Evolutionary conservation across 805 yeast species (phyloP), one percentile per base, ranked within the genome.

Genomic region (Metschnikowia sp.): DNA sequence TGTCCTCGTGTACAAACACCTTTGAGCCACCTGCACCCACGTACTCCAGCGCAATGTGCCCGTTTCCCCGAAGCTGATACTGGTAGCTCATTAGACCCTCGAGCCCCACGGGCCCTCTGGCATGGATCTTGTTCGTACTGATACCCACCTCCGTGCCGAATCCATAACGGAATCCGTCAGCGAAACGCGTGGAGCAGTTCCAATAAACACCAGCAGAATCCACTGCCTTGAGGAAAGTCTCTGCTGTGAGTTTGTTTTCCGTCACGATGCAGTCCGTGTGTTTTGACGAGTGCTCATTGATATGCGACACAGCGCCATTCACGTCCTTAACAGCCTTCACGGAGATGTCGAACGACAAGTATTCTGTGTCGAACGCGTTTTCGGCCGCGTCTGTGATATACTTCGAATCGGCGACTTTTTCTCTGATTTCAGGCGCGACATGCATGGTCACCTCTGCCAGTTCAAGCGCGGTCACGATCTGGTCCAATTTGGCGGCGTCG

Each of bases 121-220:
- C 96, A 64, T 94, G 99, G 52, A 94, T 89, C 66, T 94, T 94
- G 63, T 92, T 91, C 39, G 99, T 94, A 41, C 96, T 86, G 50
- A 94, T 92, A 32, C 99, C 99, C 13, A 94, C 99, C 67, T 94
- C 99, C 6, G 99, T 86, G 44, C 99, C 99, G 64, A 95, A 94
- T 0, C 99, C 99, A 62, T 92, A 94, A 64, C 99, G 80, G 77
- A 88, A 94, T 3, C 99, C 99, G 67, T 94, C 99, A 7, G 99
- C 98, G 70, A 94, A 94, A 62, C 99, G 77, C 8, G 98, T 89
- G 18, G 96, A 87, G 42, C 96, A 92, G 63, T 94, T 94, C 98
- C 98, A 92, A 72, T 89, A 94, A 10, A 94, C 96, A 48, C 97
- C 97, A 1, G 98, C 86, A 2, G 97, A 88, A 65, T 94, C 99